phyloP scores from a whole-genome alignment of 371 early-diverging fungal species.

The Syncephalis plumigaleata region DNA sequence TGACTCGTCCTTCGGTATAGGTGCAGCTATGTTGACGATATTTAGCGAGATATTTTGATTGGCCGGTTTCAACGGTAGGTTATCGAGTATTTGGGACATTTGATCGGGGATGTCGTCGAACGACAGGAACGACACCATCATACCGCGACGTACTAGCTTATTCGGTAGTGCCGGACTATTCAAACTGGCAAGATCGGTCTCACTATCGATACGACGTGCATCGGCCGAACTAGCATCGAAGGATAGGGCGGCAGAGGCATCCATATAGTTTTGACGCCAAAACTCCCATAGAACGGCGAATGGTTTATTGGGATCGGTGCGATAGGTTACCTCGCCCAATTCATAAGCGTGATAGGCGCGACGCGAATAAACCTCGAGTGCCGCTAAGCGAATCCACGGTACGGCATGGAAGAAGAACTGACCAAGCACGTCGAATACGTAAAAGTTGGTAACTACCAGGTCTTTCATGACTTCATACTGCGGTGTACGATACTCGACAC shows the following conservation, averaged over 20 bases:
- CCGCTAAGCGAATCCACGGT: conserved; percentile 62
- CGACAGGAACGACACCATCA: conserved; percentile 38
- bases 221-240: neutral
- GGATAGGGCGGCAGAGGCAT: conserved; percentile 11
- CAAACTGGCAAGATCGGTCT: conserved; percentile 51
- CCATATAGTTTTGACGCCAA: conserved; percentile 36
- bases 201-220: conserved; percentile 51
- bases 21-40: conserved; percentile 66
- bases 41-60: conserved; percentile 28
- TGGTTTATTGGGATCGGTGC: conserved; percentile 38
- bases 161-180: conserved; percentile 14
- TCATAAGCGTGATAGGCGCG: conserved; percentile 94
- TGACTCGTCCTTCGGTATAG: conserved; percentile 31
- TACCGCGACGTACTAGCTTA: conserved; percentile 48
- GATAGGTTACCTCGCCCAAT: conserved; percentile 62
- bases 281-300: conserved; percentile 69
- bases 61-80: conserved; percentile 8
- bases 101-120: conserved; percentile 27
- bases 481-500: conserved; percentile 49
- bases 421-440: conserved; percentile 89
- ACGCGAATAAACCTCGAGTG: conserved; percentile 89
- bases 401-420: conserved; percentile 81
- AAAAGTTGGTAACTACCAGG: conserved; percentile 82
- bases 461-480: conserved; percentile 72
- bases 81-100: conserved; percentile 24